Conservation (phyloP, 2,329 filamentous ascomycete genomes). For the Venturia nashicola region DNA sequence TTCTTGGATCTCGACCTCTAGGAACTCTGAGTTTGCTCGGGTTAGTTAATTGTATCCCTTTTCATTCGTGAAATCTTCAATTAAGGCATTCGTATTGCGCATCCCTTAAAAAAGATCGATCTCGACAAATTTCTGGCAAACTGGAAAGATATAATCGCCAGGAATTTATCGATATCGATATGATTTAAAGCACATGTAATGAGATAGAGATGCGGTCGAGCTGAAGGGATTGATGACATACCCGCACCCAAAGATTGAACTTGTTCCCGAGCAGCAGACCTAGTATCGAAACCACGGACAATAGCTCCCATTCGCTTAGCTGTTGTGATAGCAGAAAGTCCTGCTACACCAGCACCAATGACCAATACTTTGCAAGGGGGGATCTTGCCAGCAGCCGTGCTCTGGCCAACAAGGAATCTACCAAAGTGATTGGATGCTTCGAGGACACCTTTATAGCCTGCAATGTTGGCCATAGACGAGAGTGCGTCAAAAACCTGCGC, state of each 20-base stretch:
- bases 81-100: no score
- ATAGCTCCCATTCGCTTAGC: constrained; percentile 73
- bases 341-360: constrained; percentile 82
- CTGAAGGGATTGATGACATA: no score
- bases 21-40: constrained; percentile 45
- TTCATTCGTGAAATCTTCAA: no score
- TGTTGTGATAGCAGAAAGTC: constrained; percentile 77
- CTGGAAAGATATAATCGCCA: no score
- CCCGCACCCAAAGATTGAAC: constrained; percentile 73
- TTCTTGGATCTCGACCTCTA: constrained; percentile 76
- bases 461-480: constrained; percentile 87
- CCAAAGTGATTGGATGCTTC: constrained; percentile 86
- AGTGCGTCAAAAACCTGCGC: constrained; percentile 82
- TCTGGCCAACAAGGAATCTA: constrained; percentile 77
- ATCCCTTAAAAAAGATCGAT: no score
- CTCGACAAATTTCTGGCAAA: no score
- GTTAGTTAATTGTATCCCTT: no score
- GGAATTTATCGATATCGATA: no score
- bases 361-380: constrained; percentile 83
- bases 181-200: no score
- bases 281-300: constrained; percentile 83
- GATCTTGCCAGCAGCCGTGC: constrained; percentile 82
- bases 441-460: constrained; percentile 82
- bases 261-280: constrained; percentile 75
- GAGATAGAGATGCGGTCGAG: no score